Evolutionary conservation across 345 rosid species (phyloP).

Genomic region (Murraya koenigii): DNA sequence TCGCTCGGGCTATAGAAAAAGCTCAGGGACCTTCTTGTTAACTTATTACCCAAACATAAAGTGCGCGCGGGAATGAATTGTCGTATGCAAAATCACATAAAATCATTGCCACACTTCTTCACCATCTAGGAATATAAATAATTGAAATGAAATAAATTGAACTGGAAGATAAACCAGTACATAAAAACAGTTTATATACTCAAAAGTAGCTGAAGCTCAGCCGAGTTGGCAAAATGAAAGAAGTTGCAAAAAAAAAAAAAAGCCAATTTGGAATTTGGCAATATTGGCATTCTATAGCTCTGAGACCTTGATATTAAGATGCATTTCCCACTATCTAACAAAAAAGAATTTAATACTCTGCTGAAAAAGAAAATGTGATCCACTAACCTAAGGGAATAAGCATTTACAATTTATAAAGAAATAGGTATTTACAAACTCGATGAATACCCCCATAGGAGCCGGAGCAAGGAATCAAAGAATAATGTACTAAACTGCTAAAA

Average conservation of each 20-base stretch:
- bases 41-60: no score
- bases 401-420: slow-evolving; percentile 42
- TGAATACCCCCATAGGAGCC: slow-evolving; percentile 19
- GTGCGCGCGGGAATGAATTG: no score
- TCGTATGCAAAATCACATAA: no score
- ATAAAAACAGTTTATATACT: no score
- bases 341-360: slow-evolving; percentile 5
- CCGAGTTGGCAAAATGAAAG: not conserved
- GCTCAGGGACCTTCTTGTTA: no score
- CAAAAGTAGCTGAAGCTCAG: not conserved
- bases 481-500: slow-evolving; percentile 18
- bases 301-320: not conserved
- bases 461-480: slow-evolving; percentile 42
- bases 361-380: slow-evolving; percentile 24
- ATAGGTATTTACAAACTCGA: slow-evolving; percentile 37
- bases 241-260: not conserved
- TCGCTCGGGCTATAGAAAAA: no score
- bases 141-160: not conserved
- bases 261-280: not conserved
- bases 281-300: slow-evolving; percentile 5
- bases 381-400: slow-evolving; percentile 33
- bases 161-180: not conserved
- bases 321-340: slow-evolving; percentile 15
- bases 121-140: not conserved
- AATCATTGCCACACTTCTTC: not conserved